These are phyloP conservation scores for Sarcodon sp. DNA, from an alignment of 768 basidiomycete species.

Conservation along the genomic window DNA sequence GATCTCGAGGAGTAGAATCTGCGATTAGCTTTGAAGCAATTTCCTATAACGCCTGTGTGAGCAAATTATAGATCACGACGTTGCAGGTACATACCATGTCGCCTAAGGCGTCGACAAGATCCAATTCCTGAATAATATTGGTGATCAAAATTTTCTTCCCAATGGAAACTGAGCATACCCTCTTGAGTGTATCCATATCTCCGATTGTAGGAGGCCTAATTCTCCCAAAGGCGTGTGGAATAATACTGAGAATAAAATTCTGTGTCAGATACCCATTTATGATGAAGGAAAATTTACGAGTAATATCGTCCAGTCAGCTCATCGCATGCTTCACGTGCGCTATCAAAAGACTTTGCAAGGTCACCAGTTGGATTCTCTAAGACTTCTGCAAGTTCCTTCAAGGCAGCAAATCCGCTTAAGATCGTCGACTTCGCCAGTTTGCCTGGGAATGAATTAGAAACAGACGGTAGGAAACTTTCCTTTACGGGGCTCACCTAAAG, in stretches of 20 bases:
- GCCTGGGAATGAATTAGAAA: slow-evolving; percentile 15
- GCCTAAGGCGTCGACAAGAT: slow-evolving; percentile 51
- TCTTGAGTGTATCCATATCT: slow-evolving; percentile 24
- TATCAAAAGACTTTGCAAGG: slow-evolving; percentile 22
- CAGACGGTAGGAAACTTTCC: not conserved
- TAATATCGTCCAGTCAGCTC: slow-evolving; percentile 40
- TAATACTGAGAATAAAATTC: slow-evolving; percentile 24
- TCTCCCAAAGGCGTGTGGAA: slow-evolving; percentile 51
- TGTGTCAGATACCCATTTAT: not conserved
- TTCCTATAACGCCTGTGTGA: slow-evolving; percentile 22
- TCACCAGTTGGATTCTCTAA: slow-evolving; percentile 30
- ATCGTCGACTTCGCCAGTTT: slow-evolving; percentile 52
- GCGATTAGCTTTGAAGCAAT: slow-evolving; percentile 44
- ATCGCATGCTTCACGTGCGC: slow-evolving; percentile 26
- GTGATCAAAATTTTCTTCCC: not conserved
- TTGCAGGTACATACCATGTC: slow-evolving; percentile 33
- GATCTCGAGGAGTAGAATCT: slow-evolving; percentile 22
- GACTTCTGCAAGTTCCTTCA: slow-evolving; percentile 40
- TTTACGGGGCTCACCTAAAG: slow-evolving; percentile 26
- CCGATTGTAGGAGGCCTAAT: slow-evolving; percentile 32
- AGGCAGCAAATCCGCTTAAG: slow-evolving; percentile 40
- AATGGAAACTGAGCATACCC: slow-evolving; percentile 12
- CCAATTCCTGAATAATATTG: slow-evolving; percentile 30
- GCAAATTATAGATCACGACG: not conserved
- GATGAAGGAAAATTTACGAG: slow-evolving; percentile 25